Evolutionary conservation across 345 rosid genomes (phyloP).

Genomic region (Acer yangbiense): DNA sequence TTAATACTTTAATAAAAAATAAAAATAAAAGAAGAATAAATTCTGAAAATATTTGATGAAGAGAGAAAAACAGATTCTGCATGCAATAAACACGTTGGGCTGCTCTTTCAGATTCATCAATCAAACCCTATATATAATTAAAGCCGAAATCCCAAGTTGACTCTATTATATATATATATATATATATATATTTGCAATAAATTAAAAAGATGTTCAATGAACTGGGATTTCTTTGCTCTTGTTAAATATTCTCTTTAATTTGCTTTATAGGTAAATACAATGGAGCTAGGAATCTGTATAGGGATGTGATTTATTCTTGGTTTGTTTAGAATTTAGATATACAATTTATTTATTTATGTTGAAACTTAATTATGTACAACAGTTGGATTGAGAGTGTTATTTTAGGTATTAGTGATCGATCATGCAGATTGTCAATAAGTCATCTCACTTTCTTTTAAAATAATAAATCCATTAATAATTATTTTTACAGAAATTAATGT

Average conservation of each 20-base stretch:
- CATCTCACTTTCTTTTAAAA: neutral
- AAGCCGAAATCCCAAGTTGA: neutral
- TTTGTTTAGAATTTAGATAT: too few species aligned
- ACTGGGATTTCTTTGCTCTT: neutral
- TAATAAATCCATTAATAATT: too few species aligned
- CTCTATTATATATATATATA: neutral
- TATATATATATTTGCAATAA: too few species aligned
- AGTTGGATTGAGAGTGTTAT: neutral
- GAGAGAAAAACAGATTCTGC: neutral
- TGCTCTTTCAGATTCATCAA: neutral
- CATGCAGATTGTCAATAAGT: neutral
- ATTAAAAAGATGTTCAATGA: constrained; percentile 2
- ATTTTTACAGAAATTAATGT: too few species aligned
- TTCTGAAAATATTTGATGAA: neutral
- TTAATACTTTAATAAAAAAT: too few species aligned
- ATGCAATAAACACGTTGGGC: neutral
- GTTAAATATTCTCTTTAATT: constrained; percentile 1
- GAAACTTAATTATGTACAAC: too few species aligned
- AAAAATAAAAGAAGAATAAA: neutral
- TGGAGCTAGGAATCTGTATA: neutral
- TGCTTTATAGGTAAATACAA: neutral
- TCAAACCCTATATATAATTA: neutral
- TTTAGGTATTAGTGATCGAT: too few species aligned
- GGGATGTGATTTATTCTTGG: too few species aligned
- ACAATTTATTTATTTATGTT: too few species aligned